These are phyloP conservation scores for Hyphopichia wangnamkhiaoensis DNA, from an alignment of 1,139 yeast species.

Conservation along the genomic window DNA sequence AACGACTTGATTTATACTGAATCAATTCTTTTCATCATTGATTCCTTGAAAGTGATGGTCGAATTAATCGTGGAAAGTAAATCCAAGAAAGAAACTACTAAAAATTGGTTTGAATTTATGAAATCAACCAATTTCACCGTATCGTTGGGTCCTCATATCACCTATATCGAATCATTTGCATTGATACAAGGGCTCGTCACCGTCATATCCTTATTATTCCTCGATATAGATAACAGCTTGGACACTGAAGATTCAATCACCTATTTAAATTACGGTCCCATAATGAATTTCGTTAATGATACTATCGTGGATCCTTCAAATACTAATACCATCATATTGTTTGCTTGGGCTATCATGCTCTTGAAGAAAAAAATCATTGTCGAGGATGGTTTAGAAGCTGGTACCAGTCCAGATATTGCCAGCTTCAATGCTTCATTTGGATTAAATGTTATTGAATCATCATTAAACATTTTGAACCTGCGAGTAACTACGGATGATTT, in stretches of 20 bases:
- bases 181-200: conserved; percentile 52
- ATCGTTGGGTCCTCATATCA: conserved; percentile 25
- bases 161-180: conserved; percentile 33
- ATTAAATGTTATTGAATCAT: conserved; percentile 14
- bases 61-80: conserved; percentile 38
- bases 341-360: conserved; percentile 71
- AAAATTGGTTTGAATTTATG: conserved; percentile 61
- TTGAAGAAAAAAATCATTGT: conserved; percentile 55
- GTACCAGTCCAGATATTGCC: conserved; percentile 5
- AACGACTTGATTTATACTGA: conserved; percentile 34
- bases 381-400: conserved; percentile 31
- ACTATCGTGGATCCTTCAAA: conserved; percentile 29
- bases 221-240: conserved; percentile 54
- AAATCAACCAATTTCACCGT: conserved; percentile 41
- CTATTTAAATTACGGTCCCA: conserved; percentile 44
- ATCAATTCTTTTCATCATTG: conserved; percentile 34
- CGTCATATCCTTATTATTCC: conserved; percentile 47
- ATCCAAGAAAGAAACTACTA: conserved; percentile 29
- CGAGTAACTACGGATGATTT: conserved; percentile 50
- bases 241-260: conserved; percentile 35
- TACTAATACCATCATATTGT: conserved; percentile 52
- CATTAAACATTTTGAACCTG: conserved; percentile 38
- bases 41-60: conserved; percentile 46
- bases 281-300: conserved; percentile 42
- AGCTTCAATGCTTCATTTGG: conserved; percentile 14